Conservation (phyloP, 2,329 filamentous ascomycete genomes). For the Calonectria hongkongensis region DNA sequence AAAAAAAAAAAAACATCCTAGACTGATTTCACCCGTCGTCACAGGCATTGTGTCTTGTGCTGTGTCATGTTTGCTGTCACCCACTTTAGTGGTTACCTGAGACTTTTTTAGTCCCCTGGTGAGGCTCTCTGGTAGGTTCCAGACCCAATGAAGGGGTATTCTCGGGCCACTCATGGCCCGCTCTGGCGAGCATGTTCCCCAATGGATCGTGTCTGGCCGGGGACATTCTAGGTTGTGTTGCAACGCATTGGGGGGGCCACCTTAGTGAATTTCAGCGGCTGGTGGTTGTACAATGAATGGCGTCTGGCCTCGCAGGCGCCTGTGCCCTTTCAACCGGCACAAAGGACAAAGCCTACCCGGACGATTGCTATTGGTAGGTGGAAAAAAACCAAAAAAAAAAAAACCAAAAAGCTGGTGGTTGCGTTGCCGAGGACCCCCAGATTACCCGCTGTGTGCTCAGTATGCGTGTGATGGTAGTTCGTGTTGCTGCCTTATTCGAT, state of each 20-base stretch:
- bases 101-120: constrained; percentile 1
- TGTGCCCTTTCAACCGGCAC: background rate
- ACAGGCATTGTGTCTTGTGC: too few species aligned
- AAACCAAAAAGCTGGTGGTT: background rate
- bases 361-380: constrained; percentile 10
- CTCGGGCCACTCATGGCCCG: constrained; percentile 7
- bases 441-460: constrained; percentile 11
- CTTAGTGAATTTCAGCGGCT: constrained; percentile 33
- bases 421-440: background rate
- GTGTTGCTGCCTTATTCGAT: constrained; percentile 30
- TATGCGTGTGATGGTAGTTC: constrained; percentile 4
- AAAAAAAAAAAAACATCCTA: too few species aligned
- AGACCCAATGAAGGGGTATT: background rate
- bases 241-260: constrained; percentile 24
- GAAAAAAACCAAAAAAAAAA: background rate
- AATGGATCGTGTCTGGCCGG: constrained; percentile 4
- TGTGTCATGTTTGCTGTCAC: too few species aligned
- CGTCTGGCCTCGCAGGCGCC: background rate
- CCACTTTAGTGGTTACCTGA: too few species aligned
- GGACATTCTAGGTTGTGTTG: constrained; percentile 20
- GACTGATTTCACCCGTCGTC: too few species aligned
- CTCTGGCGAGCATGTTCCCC: constrained; percentile 28
- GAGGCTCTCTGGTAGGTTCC: constrained; percentile 8
- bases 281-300: background rate
- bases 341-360: constrained; percentile 7